phyloP scores from a whole-genome alignment of 345 rosid genomes.

The Kandelia obovata region DNA sequence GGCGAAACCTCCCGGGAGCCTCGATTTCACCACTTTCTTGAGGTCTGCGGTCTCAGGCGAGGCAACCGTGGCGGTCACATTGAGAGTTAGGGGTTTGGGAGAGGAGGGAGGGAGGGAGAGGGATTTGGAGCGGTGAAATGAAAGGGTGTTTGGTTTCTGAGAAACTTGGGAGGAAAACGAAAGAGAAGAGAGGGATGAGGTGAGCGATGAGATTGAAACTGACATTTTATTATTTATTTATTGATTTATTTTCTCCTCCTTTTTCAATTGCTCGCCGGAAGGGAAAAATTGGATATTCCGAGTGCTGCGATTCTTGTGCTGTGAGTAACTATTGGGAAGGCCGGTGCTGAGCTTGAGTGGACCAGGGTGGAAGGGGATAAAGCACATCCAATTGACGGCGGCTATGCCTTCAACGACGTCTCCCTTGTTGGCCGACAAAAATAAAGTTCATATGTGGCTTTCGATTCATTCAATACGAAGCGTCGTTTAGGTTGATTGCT shows the following conservation, averaged over 20 bases:
- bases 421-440: too few relatives aligned
- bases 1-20: conserved; percentile 91
- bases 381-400: too few relatives aligned
- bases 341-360: too few relatives aligned
- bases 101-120: conserved; percentile 27
- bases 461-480: too few relatives aligned
- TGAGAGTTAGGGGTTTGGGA: conserved; percentile 34
- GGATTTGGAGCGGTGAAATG: conserved; percentile 34
- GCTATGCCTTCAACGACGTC: too few relatives aligned
- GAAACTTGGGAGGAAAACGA: conserved; percentile 76
- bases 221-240: conserved; percentile 33
- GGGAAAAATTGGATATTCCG: too few relatives aligned
- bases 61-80: conserved; percentile 53
- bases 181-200: conserved; percentile 68
- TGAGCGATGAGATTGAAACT: conserved; percentile 50
- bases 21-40: conserved; percentile 69
- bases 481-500: too few relatives aligned
- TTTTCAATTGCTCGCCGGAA: too few relatives aligned
- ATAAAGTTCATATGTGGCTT: too few relatives aligned
- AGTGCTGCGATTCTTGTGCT: too few relatives aligned
- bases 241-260: not conserved
- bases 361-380: too few relatives aligned
- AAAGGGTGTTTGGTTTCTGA: conserved; percentile 36
- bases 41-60: conserved; percentile 46
- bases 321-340: too few relatives aligned